These are phyloP conservation scores for Chlamydomonas eustigma DNA, from an alignment of 139 green algal genomes.

Conservation along the genomic window DNA sequence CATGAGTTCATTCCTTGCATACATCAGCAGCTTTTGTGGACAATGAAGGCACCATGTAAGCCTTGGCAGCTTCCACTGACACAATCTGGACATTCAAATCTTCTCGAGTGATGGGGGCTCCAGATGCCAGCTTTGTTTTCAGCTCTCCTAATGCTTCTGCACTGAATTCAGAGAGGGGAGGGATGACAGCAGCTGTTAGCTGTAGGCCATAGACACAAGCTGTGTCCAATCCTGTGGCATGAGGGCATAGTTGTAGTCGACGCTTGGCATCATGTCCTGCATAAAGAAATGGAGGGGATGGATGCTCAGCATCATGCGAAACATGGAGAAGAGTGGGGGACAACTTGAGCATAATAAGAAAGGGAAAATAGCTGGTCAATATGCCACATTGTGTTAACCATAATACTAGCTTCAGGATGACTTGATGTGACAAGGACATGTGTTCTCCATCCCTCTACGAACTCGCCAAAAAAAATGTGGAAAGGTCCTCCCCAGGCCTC, in stretches of 20 bases:
- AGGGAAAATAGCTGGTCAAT: too few relatives aligned
- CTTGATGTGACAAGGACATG: too few relatives aligned
- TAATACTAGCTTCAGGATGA: too few relatives aligned
- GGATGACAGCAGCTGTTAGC: conserved; percentile 65
- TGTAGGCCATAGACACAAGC: conserved; percentile 70
- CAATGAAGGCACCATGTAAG: conserved; percentile 20
- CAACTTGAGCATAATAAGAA: too few relatives aligned
- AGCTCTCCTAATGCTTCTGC: background rate
- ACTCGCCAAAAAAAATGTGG: too few relatives aligned
- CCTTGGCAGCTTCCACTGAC: conserved; percentile 12
- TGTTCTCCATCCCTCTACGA: too few relatives aligned
- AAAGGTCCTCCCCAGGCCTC: too few relatives aligned
- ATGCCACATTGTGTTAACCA: too few relatives aligned
- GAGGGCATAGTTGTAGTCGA: conserved; percentile 41
- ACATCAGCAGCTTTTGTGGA: too few relatives aligned
- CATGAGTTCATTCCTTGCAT: too few relatives aligned
- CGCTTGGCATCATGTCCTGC: conserved; percentile 69
- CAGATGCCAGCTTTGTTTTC: background rate
- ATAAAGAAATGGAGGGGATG: conserved; percentile 60
- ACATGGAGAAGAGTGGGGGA: too few relatives aligned
- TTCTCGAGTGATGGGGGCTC: background rate
- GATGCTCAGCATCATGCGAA: conserved; percentile 50
- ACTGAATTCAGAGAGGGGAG: conserved; percentile 23
- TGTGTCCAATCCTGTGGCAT: conserved; percentile 72
- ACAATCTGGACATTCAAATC: conserved; percentile 15